A percentile compares a stretch with the other conserved stretches of the same genome.
Conservation (phyloP, 441 rosid species). For the Erysimum cheiri region DNA sequence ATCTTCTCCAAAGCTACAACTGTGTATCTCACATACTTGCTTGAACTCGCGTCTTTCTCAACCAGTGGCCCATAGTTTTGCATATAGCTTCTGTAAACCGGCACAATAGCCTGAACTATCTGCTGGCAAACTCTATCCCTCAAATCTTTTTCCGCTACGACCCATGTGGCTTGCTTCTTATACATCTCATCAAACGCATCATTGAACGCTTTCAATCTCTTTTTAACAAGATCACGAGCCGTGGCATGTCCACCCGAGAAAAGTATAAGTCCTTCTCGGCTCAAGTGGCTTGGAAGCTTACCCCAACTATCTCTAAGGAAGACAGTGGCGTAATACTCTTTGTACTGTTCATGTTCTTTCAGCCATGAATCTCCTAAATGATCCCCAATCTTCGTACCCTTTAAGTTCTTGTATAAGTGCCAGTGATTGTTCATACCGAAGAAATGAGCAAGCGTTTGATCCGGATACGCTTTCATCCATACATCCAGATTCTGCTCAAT, state of each 20-base stretch:
- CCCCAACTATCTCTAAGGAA: constrained; percentile 92
- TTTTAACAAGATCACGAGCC: constrained; percentile 98
- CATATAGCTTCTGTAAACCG: constrained; percentile 96
- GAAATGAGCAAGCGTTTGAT: constrained; percentile 60
- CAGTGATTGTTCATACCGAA: constrained; percentile 93
- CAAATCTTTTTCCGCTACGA: constrained; percentile 78
- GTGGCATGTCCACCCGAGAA: constrained; percentile 99
- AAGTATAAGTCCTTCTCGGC: constrained; percentile 90
- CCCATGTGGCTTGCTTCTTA: constrained; percentile 78
- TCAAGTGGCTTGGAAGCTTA: constrained; percentile 83
- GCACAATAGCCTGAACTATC: constrained; percentile 79
- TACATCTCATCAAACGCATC: constrained; percentile 88
- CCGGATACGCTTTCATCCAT: constrained; percentile 84
- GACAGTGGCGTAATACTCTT: constrained; percentile 66
- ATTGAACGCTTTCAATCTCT: constrained; percentile 81
- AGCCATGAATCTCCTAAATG: constrained; percentile 87
- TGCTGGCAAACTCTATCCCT: constrained; percentile 85
- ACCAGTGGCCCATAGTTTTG: constrained; percentile 96
- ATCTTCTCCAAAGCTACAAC: constrained; percentile 85
- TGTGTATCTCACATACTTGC: constrained; percentile 86
- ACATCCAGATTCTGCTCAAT: constrained; percentile 75
- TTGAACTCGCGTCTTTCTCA: constrained; percentile 81
- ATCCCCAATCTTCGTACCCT: constrained; percentile 83
- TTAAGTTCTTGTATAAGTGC: constrained; percentile 83
- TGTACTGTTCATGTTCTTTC: constrained; percentile 83